Base-by-base conservation (phyloP, 352 stramenopile genomes). In the Globisporangium ultimum region DNA sequence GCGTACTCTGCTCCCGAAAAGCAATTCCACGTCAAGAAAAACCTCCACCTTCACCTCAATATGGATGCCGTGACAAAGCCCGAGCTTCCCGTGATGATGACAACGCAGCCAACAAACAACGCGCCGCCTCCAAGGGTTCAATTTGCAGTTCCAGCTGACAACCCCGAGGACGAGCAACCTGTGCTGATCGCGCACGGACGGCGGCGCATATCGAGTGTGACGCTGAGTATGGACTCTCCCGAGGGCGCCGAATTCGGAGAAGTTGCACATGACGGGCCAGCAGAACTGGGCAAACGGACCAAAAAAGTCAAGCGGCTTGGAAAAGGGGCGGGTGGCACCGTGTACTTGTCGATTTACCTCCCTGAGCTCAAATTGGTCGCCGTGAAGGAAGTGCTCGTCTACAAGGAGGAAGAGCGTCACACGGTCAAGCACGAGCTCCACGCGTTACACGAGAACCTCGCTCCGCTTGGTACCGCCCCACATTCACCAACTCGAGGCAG, bases 351-450 rank as follows among this genome's bases (percentile, higher is more conserved):
- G 1, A 60, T 97, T 12, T 96, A 97, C 63, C 55, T 96, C 8
- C 89, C 89, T 0, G 64, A 72, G 4, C 64, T 97, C 0, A 93
- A 90, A 52, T 63, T 97, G 3, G 88, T 97, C 4, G 89, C 89
- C 0, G 75, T 96, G 1, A 95, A 97, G 68, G 84, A 91, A 50
- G 81, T 97, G 7, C 64, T 89, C 1, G 67, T 97, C 0, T 91
- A 86, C 58, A 84, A 96, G 43, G 72, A 86, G 46, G 68, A 84
- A 57, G 91, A 97, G 20, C 70, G 84, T 1, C 64, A 88, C 45
- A 84, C 96, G 71, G 75, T 97, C 56, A 83, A 93, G 56, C 76
- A 92, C 8, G 91, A 97, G 43, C 76, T 97, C 8, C 81, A 90
- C 28, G 84, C 87, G 3, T 68, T 97, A 0, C 89, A 97, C 49